These are phyloP conservation scores for Acanthamoeba royreba DNA, from an alignment of 208 protist species.

Conservation along the genomic window DNA sequence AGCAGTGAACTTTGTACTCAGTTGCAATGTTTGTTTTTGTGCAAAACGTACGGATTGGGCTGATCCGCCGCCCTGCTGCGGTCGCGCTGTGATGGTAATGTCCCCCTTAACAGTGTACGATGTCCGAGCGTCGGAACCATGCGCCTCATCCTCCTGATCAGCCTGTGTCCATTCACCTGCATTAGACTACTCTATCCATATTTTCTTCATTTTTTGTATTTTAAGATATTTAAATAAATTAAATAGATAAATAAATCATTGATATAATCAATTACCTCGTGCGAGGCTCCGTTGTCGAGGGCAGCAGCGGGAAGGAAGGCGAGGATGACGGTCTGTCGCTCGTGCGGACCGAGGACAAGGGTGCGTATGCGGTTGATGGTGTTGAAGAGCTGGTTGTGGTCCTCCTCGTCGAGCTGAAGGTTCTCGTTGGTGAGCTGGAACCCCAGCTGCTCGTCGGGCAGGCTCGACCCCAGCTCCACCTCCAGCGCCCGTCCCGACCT, in stretches of 20 bases:
- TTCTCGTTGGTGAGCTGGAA: constrained; percentile 73
- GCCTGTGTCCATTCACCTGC: too few relatives aligned
- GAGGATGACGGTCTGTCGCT: constrained; percentile 60
- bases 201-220: too few relatives aligned
- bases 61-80: not conserved
- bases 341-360: constrained; percentile 26
- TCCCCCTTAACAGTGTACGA: constrained; percentile 73
- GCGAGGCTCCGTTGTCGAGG: not conserved
- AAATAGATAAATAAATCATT: not conserved
- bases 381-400: constrained; percentile 73
- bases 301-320: constrained; percentile 44
- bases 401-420: constrained; percentile 57
- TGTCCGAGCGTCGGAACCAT: constrained; percentile 6
- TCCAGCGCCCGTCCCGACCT: not conserved
- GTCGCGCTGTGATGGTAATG: constrained; percentile 44
- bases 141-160: not conserved
- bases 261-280: not conserved
- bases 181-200: too few relatives aligned
- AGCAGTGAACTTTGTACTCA: too few relatives aligned
- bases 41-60: not conserved
- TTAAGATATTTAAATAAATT: not conserved
- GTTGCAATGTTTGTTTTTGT: too few relatives aligned
- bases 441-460: constrained; percentile 57
- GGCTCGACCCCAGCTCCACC: constrained; percentile 52
- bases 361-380: constrained; percentile 59